Conservation (phyloP, 768 basidiomycete species). For the Boletellus ananas region DNA sequence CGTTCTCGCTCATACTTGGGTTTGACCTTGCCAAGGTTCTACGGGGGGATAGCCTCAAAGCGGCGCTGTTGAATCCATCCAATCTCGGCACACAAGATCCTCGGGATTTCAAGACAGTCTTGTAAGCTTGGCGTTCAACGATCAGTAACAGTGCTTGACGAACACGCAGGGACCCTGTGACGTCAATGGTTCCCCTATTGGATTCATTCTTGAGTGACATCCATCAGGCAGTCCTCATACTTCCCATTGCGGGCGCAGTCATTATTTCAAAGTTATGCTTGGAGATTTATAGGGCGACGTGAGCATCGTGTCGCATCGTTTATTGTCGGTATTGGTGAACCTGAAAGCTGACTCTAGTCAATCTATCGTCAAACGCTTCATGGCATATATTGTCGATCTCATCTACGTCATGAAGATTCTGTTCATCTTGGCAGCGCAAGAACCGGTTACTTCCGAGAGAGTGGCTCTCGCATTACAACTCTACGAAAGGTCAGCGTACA, state of each 20-base stretch:
- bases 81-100: not conserved
- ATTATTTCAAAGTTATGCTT: not conserved
- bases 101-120: not conserved
- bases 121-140: not conserved
- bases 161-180: too few species aligned
- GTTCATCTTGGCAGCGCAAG: not conserved
- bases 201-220: not conserved
- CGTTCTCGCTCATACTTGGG: not conserved
- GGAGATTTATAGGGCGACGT: slow-evolving; percentile 2
- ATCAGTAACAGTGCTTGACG: not conserved
- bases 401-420: slow-evolving; percentile 2
- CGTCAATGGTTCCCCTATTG: not conserved
- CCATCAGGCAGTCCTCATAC: not conserved
- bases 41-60: not conserved
- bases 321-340: not conserved
- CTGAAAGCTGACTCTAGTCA: not conserved
- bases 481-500: not conserved
- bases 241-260: not conserved
- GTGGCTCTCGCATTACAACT: not conserved
- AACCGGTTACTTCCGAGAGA: not conserved
- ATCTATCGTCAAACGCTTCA: not conserved
- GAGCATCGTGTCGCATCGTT: not conserved
- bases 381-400: not conserved
- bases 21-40: not conserved
- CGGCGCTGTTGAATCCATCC: not conserved